phyloP scores from a whole-genome alignment of 108 stramenopile species.

The Craspedostauros australis region DNA sequence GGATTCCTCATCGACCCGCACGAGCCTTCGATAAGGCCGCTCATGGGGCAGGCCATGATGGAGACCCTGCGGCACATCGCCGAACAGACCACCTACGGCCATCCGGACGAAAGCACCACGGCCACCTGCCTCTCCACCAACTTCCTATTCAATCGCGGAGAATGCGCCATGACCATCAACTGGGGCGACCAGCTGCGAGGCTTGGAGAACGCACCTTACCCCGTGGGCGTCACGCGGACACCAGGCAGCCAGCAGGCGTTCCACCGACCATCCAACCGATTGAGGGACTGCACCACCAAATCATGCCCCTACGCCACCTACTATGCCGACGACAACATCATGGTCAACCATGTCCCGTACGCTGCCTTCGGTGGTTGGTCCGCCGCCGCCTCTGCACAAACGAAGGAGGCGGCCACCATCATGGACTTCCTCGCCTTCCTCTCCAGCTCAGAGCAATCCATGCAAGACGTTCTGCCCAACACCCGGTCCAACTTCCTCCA shows the following conservation, averaged over 20 bases:
- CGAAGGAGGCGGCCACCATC: constrained; percentile 3
- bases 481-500: constrained; percentile 9
- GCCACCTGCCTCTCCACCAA: constrained; percentile 6
- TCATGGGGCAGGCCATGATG: constrained; percentile 32
- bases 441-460: constrained; percentile 15
- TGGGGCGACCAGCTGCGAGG: constrained; percentile 32
- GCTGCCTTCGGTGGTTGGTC: constrained; percentile 42
- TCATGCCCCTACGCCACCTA: constrained; percentile 27
- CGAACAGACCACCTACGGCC: constrained; percentile 19
- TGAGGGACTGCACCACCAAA: constrained; percentile 25
- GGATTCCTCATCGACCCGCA: constrained; percentile 39
- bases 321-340: constrained; percentile 30
- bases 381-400: constrained; percentile 20
- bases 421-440: constrained; percentile 41
- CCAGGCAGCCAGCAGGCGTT: constrained; percentile 9
- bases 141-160: constrained; percentile 13
- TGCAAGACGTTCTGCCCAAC: constrained; percentile 32
- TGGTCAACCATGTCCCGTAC: constrained; percentile 41
- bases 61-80: constrained; percentile 31
- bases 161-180: constrained; percentile 38
- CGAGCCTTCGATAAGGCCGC: constrained; percentile 18
- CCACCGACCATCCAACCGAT: constrained; percentile 9
- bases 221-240: too few species aligned
- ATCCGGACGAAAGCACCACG: constrained; percentile 5
- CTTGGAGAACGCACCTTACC: too few species aligned